Evolutionary conservation across 2,329 filamentous ascomycete species (phyloP).

Genomic region (Cryphonectria japonica): DNA sequence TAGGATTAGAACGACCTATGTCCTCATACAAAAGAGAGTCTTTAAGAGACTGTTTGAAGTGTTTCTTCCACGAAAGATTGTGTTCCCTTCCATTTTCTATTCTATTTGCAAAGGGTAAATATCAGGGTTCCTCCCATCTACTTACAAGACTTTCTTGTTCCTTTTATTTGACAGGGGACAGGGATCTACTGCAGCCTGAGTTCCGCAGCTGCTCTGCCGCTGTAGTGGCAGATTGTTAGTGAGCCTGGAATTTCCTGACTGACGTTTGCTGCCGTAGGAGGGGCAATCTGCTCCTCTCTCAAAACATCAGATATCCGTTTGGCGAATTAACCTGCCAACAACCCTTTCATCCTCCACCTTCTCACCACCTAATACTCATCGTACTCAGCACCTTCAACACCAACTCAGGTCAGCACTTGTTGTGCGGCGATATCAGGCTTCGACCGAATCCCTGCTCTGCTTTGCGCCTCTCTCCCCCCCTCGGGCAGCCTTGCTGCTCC

Average conservation of each 20-base stretch:
- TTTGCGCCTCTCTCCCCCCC: conserved; percentile 21
- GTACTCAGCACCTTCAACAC: not conserved
- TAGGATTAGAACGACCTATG: not conserved
- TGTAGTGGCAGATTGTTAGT: conserved; percentile 4
- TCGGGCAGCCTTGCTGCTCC: conserved; percentile 27
- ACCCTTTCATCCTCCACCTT: not conserved
- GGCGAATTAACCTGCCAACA: not conserved
- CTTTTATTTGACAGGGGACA: not conserved
- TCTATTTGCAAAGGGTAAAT: not conserved
- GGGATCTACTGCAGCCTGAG: not conserved
- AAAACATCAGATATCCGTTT: not conserved
- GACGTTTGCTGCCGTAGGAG: conserved; percentile 27
- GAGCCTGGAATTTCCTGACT: conserved; percentile 20
- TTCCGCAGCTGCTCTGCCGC: conserved; percentile 10
- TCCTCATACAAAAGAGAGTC: not conserved
- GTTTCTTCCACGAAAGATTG: not conserved
- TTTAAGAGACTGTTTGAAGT: not conserved
- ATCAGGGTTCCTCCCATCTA: not conserved
- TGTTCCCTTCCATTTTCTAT: not conserved
- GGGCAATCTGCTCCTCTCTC: conserved; percentile 24
- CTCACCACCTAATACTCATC: not conserved
- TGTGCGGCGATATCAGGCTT: not conserved
- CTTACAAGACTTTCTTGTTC: not conserved
- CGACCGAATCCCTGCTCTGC: conserved; percentile 7
- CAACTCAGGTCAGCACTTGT: not conserved